A percentile compares a stretch with the other conserved stretches of the same genome.
Conservation (phyloP, 257 asterid genomes). For the Scutellaria barbata region DNA sequence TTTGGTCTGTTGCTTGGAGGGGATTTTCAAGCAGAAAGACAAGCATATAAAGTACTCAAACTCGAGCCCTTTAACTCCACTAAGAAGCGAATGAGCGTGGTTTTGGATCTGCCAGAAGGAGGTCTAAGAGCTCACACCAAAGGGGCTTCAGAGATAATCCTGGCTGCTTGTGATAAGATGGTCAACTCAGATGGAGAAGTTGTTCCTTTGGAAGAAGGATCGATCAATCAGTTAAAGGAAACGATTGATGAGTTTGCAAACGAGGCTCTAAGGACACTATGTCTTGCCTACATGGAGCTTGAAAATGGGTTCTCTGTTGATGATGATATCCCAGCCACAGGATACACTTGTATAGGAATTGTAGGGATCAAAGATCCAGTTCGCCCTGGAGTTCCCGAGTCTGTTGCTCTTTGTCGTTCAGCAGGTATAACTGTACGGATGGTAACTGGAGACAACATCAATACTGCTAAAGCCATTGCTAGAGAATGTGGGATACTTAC, state of each 20-base stretch:
- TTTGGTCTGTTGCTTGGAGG: constrained; percentile 83
- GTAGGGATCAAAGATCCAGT: constrained; percentile 95
- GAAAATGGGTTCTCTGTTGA: constrained; percentile 59
- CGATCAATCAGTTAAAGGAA: constrained; percentile 43
- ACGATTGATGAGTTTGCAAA: constrained; percentile 71
- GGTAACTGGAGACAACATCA: constrained; percentile 96
- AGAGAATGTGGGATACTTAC: constrained; percentile 96
- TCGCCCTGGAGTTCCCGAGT: constrained; percentile 87
- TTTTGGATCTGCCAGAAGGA: constrained; percentile 75
- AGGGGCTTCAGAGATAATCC: constrained; percentile 88
- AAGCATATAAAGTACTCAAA: constrained; percentile 56
- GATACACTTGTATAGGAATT: constrained; percentile 75
- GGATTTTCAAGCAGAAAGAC: constrained; percentile 57
- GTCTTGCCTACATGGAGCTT: constrained; percentile 79
- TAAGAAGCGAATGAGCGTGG: constrained; percentile 80
- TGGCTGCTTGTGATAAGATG: constrained; percentile 77
- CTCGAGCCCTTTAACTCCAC: constrained; percentile 93
- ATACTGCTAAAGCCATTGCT: constrained; percentile 93
- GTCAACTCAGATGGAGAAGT: constrained; percentile 61
- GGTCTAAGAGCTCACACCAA: constrained; percentile 72
- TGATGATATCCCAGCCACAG: constrained; percentile 69
- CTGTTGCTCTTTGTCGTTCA: constrained; percentile 86
- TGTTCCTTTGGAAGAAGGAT: constrained; percentile 59
- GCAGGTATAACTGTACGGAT: constrained; percentile 92
- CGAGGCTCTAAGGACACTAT: constrained; percentile 85